phyloP scores from a whole-genome alignment of 164 flowering plant genomes.

The Stephania yunnanensis region DNA sequence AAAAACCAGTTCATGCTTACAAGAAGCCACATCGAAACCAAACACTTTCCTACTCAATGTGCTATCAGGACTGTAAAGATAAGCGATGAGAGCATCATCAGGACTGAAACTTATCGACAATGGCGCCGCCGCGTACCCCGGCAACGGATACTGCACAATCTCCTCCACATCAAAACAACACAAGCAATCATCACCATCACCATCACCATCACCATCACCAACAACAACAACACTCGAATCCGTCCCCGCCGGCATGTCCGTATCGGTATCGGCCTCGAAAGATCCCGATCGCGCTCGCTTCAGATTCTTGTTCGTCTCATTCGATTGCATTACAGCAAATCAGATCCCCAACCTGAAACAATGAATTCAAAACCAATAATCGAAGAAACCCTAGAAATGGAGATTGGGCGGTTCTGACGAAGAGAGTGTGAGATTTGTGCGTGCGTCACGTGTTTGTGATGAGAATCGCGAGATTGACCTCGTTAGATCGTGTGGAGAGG shows the following conservation, averaged over 20 bases:
- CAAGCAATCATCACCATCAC: slow-evolving; percentile 29
- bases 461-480: too few relatives aligned
- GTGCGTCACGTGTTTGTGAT: too few relatives aligned
- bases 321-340: slow-evolving; percentile 54
- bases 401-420: background rate
- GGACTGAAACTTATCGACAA: slow-evolving; percentile 10
- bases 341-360: background rate
- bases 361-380: background rate
- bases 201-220: background rate
- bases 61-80: slow-evolving; percentile 69
- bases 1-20: slow-evolving; percentile 56
- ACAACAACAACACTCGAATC: slow-evolving; percentile 21
- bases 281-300: slow-evolving; percentile 35
- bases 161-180: slow-evolving; percentile 42
- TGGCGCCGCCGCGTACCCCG: background rate
- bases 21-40: slow-evolving; percentile 45
- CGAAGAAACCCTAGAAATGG: background rate
- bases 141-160: background rate
- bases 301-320: slow-evolving; percentile 34
- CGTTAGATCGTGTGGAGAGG: too few relatives aligned
- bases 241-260: slow-evolving; percentile 57
- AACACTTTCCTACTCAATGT: slow-evolving; percentile 63
- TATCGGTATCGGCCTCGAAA: too few relatives aligned
- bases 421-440: background rate
- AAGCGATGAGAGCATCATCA: slow-evolving; percentile 23